Base-by-base conservation (phyloP, 306 rosid genomes). In the Castanospermum australe region DNA sequence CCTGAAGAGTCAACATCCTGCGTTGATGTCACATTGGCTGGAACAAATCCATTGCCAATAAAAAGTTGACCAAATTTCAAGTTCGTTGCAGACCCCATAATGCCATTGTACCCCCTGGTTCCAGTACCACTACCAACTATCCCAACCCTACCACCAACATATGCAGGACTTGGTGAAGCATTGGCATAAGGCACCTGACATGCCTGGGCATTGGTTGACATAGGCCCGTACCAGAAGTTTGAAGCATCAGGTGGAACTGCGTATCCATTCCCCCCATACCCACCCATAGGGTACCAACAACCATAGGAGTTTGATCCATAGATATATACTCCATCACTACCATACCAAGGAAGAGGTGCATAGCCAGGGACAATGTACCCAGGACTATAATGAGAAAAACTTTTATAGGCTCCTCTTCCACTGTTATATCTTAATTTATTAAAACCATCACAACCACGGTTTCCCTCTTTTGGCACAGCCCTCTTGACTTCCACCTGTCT, bases 401-500 rank as follows among this genome's bases (percentile, higher is more conserved):
- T 28, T 17, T 71, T 55, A 20, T 66, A 39, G 8, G 79, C 74
- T 21, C 68, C 86, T 72, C 79, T 82, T 60, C 71, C 88, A 63
- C 30, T 81, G 17, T 22, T 52, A 47, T 45, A 17, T 55, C 85
- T 84, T 38, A 39, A 2, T 24, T 25, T 76, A 59, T 77, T 75
- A 45, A 45, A 61, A 66, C 69, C 44, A 5, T 65, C 88, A 32
- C 48, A 56, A 9, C 21, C 35, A 69, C 18, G 64, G 60, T 69
- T 78, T 6, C 54, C 87, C 71, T 85, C 86, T 79, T 86, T 89
- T 0, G 93, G 91, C 70, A 87, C 83, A 10, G 93, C 93, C 78
- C 82, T 89, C 88, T 89, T 89, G 42, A 89, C 93, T 82, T 87
- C 93, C 67, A 87, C 93, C 47, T 35, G 73, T 73, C 82, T 83